Percentiles rank a stretch among this genome's conserved stretches.
Evolutionary conservation across 2,329 filamentous ascomycete genomes (phyloP).

Genomic region (Hirsutella thompsonii): DNA sequence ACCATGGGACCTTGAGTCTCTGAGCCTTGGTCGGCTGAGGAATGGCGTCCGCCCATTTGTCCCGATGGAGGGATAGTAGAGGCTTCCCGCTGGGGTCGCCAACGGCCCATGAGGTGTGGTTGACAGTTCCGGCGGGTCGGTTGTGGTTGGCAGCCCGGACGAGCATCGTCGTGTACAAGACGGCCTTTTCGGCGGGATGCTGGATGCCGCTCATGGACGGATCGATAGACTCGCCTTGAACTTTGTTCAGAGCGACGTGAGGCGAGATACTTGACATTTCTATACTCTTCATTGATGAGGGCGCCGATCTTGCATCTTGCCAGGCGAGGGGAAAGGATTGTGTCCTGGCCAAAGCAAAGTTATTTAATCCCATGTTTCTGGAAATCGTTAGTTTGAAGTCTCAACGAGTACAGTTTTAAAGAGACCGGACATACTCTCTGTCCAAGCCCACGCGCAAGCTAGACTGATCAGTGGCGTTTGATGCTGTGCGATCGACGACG

Average conservation of each 20-base stretch:
- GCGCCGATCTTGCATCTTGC: neutral
- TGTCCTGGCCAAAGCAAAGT: slow-evolving; percentile 8
- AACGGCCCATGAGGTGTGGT: slow-evolving; percentile 9
- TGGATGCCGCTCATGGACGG: neutral
- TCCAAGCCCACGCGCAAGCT: slow-evolving; percentile 5
- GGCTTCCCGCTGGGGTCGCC: slow-evolving; percentile 4
- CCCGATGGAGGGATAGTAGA: slow-evolving; percentile 6
- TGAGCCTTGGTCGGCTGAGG: slow-evolving; percentile 7
- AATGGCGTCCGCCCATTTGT: slow-evolving; percentile 5
- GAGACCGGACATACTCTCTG: slow-evolving; percentile 4
- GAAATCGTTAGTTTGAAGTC: neutral
- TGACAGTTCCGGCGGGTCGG: slow-evolving; percentile 9
- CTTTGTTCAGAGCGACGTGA: slow-evolving; percentile 3
- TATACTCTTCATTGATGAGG: neutral
- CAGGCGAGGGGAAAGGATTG: slow-evolving; percentile 8
- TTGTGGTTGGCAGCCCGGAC: slow-evolving; percentile 9
- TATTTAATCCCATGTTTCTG: slow-evolving; percentile 10
- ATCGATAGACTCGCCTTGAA: neutral
- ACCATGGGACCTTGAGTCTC: slow-evolving; percentile 7
- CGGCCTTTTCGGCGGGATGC: slow-evolving; percentile 5
- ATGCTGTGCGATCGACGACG: slow-evolving; percentile 2
- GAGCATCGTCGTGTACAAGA: slow-evolving; percentile 9
- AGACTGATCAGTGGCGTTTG: neutral
- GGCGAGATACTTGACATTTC: neutral
- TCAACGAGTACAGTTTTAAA: neutral